A percentile compares a stretch with the other conserved stretches of the same genome.
phyloP scores from a whole-genome alignment of 2,329 filamentous ascomycete genomes.

The Orbilia javanica region DNA sequence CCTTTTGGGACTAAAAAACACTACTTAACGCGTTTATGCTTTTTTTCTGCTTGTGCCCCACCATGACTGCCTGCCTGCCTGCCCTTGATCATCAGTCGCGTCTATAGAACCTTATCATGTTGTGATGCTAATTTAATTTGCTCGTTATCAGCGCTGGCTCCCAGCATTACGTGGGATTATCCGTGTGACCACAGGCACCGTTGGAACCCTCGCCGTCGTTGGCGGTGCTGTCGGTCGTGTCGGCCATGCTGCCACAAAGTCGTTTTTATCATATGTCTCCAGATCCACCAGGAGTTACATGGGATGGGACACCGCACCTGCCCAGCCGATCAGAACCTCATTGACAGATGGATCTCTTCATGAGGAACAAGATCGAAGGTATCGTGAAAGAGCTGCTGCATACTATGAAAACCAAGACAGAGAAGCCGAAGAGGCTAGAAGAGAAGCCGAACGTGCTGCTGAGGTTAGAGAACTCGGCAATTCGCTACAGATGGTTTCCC shows the following conservation, averaged over 20 bases:
- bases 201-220: not conserved
- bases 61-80: constrained; percentile 15
- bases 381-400: not conserved
- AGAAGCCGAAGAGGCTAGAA: constrained; percentile 12
- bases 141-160: constrained; percentile 37
- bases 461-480: constrained; percentile 3
- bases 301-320: constrained; percentile 1
- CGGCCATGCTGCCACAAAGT: not conserved
- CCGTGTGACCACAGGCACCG: not conserved
- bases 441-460: constrained; percentile 14
- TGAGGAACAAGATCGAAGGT: not conserved
- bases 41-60: constrained; percentile 15
- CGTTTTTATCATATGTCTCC: constrained; percentile 40
- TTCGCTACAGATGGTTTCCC: not conserved
- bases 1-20: constrained; percentile 45
- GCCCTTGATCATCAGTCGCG: constrained; percentile 27
- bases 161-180: not conserved
- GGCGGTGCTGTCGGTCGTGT: not conserved
- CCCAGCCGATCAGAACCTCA: not conserved
- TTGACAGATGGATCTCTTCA: constrained; percentile 13
- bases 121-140: constrained; percentile 6
- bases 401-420: not conserved
- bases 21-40: constrained; percentile 54
- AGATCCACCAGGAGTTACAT: constrained; percentile 24
- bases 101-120: constrained; percentile 14